Evolutionary conservation across 1,139 yeast species (phyloP).

Genomic region (Nakaseomyces bracarensis): DNA sequence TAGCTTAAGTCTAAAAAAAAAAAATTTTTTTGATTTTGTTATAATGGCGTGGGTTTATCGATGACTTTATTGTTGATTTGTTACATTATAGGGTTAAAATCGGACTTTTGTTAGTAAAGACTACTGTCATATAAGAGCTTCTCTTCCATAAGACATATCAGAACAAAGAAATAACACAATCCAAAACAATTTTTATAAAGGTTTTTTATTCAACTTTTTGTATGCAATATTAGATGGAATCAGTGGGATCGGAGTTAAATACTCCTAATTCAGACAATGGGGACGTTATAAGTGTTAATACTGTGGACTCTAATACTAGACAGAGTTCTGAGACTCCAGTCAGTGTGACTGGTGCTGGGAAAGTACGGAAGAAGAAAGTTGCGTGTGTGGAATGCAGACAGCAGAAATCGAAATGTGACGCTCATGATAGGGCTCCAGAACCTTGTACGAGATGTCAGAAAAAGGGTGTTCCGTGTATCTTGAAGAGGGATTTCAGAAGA

Average conservation of each 20-base stretch:
- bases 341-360: neutral
- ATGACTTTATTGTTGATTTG: too few relatives aligned
- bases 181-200: too few relatives aligned
- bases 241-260: conserved; percentile 2
- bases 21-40: too few relatives aligned
- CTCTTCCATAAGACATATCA: too few relatives aligned
- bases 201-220: too few relatives aligned
- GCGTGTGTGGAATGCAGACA: conserved; percentile 97
- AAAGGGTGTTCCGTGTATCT: conserved; percentile 58
- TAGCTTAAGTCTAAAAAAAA: too few relatives aligned
- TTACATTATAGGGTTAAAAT: too few relatives aligned
- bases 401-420: conserved; percentile 87
- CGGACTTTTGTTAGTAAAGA: too few relatives aligned
- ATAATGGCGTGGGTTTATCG: too few relatives aligned
- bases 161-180: too few relatives aligned
- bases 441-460: conserved; percentile 78
- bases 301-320: neutral
- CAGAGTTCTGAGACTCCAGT: neutral
- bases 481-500: conserved; percentile 76
- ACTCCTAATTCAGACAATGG: conserved; percentile 3
- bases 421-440: conserved; percentile 64
- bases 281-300: neutral
- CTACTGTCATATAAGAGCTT: too few relatives aligned
- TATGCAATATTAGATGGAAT: too few relatives aligned
- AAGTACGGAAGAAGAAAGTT: conserved; percentile 38